phyloP scores from a whole-genome alignment of 345 rosid genomes.

The Rhizophora mangle region DNA sequence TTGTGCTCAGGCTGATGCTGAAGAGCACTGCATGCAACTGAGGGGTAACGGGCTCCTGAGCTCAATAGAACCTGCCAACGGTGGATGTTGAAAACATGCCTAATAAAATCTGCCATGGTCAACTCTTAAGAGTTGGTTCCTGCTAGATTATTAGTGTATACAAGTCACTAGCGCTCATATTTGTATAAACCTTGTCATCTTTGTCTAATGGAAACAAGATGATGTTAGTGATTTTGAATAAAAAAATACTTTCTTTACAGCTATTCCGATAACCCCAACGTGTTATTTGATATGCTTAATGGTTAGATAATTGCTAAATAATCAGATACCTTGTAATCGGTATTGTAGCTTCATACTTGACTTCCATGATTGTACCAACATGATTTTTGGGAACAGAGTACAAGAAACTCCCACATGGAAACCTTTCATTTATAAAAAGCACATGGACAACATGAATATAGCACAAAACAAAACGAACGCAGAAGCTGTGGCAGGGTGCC shows the following conservation, averaged over 20 bases:
- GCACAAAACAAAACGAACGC: too few species aligned
- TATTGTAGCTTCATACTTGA: too few species aligned
- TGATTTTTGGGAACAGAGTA: too few species aligned
- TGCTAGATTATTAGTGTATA: slow-evolving; percentile 35
- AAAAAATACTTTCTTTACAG: slow-evolving; percentile 5
- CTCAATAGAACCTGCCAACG: slow-evolving; percentile 89
- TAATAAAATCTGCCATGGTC: background rate
- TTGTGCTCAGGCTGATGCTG: slow-evolving; percentile 90
- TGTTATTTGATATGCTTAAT: background rate
- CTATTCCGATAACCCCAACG: background rate
- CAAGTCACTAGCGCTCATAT: slow-evolving; percentile 18
- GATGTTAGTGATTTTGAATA: slow-evolving; percentile 32
- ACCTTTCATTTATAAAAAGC: too few species aligned
- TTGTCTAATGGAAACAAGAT: slow-evolving; percentile 19
- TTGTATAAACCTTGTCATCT: slow-evolving; percentile 14
- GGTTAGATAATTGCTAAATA: too few species aligned
- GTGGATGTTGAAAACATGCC: slow-evolving; percentile 59
- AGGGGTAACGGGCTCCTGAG: slow-evolving; percentile 92
- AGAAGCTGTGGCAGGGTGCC: too few species aligned
- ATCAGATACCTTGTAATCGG: too few species aligned
- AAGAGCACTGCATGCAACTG: slow-evolving; percentile 91
- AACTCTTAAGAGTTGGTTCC: slow-evolving; percentile 9
- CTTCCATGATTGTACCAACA: too few species aligned
- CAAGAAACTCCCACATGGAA: too few species aligned
- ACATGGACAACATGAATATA: too few species aligned